Evolutionary conservation across 2,329 filamentous ascomycete species (phyloP).

Genomic region (Epicoccum sorghinum): DNA sequence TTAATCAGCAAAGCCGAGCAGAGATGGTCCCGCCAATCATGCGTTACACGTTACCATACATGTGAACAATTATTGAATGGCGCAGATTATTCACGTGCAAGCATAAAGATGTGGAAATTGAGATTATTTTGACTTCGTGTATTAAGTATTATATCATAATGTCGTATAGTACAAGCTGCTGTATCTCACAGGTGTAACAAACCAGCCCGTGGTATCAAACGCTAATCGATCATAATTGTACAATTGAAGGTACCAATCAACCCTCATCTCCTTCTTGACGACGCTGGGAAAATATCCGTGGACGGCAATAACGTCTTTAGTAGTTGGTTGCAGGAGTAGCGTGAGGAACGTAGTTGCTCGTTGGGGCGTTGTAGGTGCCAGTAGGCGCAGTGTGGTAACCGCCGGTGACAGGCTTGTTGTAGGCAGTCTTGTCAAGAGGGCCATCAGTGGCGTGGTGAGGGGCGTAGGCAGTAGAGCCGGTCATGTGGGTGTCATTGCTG

Average conservation of each 20-base stretch:
- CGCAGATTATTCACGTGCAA: no score
- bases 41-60: background rate
- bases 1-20: slow-evolving; percentile 24
- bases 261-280: background rate
- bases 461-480: slow-evolving; percentile 55
- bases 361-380: slow-evolving; percentile 40
- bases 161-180: slow-evolving; percentile 14
- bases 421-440: slow-evolving; percentile 25
- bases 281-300: background rate
- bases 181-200: background rate
- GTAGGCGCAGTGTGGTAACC: slow-evolving; percentile 56
- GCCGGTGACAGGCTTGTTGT: slow-evolving; percentile 45
- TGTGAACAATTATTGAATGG: background rate
- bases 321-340: slow-evolving; percentile 37
- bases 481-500: slow-evolving; percentile 57
- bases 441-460: slow-evolving; percentile 25
- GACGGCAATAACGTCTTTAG: slow-evolving; percentile 6
- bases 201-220: slow-evolving; percentile 14
- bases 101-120: no score
- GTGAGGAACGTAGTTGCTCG: background rate
- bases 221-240: slow-evolving; percentile 14
- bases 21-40: background rate
- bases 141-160: slow-evolving; percentile 20
- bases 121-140: background rate
- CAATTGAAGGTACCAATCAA: slow-evolving; percentile 6